Conservation (phyloP, 2,329 filamentous ascomycete species). For the Cladophialophora yegresii region DNA sequence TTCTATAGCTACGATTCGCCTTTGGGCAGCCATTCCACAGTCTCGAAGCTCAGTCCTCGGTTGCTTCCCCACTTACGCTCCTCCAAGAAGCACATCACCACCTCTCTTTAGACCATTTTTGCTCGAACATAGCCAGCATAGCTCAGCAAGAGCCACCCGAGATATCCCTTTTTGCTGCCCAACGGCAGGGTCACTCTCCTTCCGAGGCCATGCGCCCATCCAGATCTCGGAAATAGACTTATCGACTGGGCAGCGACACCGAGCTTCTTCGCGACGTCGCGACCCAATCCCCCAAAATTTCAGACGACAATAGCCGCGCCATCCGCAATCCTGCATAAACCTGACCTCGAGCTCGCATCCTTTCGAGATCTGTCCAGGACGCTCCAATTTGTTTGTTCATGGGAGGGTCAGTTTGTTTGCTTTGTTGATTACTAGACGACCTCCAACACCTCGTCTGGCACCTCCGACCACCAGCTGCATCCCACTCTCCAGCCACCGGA, state of each 20-base stretch:
- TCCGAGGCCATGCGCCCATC: conserved; percentile 6
- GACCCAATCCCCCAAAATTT: conserved; percentile 1
- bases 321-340: conserved; percentile 3
- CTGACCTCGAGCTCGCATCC: conserved; percentile 2
- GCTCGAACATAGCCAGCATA: background rate
- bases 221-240: background rate
- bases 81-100: background rate
- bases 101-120: background rate
- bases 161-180: conserved; percentile 9
- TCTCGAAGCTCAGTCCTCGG: conserved; percentile 15
- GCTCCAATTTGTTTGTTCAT: conserved; percentile 11
- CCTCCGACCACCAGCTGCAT: conserved; percentile 1
- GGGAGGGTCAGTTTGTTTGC: conserved; percentile 28
- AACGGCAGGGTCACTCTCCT: background rate
- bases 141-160: background rate
- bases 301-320: conserved; percentile 12
- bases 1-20: conserved; percentile 5
- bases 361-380: background rate
- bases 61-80: conserved; percentile 15
- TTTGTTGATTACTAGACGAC: conserved; percentile 21
- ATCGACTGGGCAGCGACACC: conserved; percentile 8
- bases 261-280: conserved; percentile 6
- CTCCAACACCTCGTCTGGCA: conserved; percentile 4
- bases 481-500: conserved; percentile 4
- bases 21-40: conserved; percentile 8